These are phyloP conservation scores for Calocera cornea DNA, from an alignment of 768 basidiomycete genomes.

Conservation along the genomic window DNA sequence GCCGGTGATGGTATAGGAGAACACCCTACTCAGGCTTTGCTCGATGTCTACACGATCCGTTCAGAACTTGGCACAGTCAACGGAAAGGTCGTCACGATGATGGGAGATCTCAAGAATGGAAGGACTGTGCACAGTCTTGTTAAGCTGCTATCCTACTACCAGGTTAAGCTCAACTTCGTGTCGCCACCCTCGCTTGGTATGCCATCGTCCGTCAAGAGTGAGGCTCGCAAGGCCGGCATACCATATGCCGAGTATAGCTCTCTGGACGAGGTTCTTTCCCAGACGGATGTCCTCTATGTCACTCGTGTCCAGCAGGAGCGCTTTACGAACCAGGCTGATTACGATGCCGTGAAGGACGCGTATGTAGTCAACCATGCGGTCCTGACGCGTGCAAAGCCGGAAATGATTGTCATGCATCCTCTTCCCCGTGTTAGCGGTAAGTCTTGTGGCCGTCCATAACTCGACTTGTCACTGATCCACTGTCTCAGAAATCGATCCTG, in stretches of 20 bases:
- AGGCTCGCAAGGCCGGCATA: conserved; percentile 72
- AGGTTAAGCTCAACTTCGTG: conserved; percentile 90
- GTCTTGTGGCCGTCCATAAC: conserved; percentile 16
- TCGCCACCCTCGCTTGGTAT: conserved; percentile 74
- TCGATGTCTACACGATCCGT: conserved; percentile 89
- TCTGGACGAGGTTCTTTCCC: conserved; percentile 79
- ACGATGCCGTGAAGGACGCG: conserved; percentile 79
- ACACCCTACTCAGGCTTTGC: conserved; percentile 85
- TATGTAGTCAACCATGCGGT: conserved; percentile 92
- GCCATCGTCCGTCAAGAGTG: conserved; percentile 72
- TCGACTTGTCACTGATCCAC: conserved; percentile 8
- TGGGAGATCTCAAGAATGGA: conserved; percentile 96
- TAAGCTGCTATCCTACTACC: conserved; percentile 79
- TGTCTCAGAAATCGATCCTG: conserved; percentile 86
- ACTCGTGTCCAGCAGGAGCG: conserved; percentile 94
- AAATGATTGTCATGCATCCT: conserved; percentile 99
- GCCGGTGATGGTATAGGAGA: conserved; percentile 96
- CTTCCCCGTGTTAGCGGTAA: conserved; percentile 78
- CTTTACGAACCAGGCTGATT: conserved; percentile 67
- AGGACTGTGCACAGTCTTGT: conserved; percentile 95
- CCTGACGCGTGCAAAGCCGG: conserved; percentile 81
- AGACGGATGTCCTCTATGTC: conserved; percentile 94
- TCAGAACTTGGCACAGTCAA: conserved; percentile 97
- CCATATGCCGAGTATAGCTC: conserved; percentile 67
- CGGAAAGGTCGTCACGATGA: conserved; percentile 78